Percentiles rank a stretch among this genome's conserved stretches.
Evolutionary conservation across 2,329 filamentous ascomycete species (phyloP).

Genomic region (Trichoderma sp.): DNA sequence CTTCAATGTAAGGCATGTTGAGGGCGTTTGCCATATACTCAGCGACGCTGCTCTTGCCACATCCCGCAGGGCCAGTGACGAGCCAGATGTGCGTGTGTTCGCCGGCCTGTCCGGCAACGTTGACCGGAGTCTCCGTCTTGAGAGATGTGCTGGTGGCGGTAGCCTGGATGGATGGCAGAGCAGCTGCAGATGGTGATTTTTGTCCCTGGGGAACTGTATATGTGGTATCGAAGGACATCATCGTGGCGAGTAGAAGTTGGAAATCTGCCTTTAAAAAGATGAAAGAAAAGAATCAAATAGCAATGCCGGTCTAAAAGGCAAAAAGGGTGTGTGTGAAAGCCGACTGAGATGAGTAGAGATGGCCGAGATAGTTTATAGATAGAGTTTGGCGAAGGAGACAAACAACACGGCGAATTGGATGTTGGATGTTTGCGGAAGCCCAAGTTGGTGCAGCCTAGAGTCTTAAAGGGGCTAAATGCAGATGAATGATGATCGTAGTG

Average conservation of each 20-base stretch:
- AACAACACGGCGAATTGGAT: neutral
- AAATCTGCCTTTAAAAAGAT: neutral
- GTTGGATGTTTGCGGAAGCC: neutral
- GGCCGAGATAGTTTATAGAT: neutral
- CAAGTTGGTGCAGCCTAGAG: neutral
- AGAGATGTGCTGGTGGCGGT: conserved; percentile 9
- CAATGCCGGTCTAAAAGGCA: neutral
- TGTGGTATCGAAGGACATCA: conserved; percentile 55
- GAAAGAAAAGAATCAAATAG: neutral
- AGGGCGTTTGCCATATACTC: conserved; percentile 63
- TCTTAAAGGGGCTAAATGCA: neutral
- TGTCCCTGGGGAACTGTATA: conserved; percentile 45
- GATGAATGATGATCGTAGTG: neutral
- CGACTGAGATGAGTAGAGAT: neutral
- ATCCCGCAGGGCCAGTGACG: conserved; percentile 76
- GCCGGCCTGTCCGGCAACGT: conserved; percentile 26
- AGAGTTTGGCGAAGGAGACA: neutral
- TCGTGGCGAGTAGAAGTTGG: conserved; percentile 28
- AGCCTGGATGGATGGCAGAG: conserved; percentile 13
- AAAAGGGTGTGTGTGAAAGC: neutral
- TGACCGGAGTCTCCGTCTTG: conserved; percentile 31
- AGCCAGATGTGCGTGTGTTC: conserved; percentile 73
- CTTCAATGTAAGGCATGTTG: conserved; percentile 71
- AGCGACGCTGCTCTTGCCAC: conserved; percentile 77
- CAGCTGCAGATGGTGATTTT: conserved; percentile 32